Conservation (phyloP, 176 grass and related monocot species). For the Rhynchospora breviuscula region DNA sequence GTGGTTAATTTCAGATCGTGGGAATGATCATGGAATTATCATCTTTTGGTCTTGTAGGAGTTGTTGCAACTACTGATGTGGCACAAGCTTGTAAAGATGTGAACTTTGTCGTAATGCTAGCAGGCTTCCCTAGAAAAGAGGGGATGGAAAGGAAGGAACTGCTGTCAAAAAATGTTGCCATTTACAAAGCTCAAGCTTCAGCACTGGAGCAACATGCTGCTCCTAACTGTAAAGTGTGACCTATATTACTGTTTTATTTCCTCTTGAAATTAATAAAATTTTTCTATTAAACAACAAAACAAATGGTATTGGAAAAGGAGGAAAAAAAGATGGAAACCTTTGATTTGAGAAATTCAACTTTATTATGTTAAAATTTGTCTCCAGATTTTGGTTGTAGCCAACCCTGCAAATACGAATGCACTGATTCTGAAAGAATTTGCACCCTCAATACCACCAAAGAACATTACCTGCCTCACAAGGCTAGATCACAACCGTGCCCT, state of each 20-base stretch:
- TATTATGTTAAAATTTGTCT: not conserved
- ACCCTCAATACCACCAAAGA: constrained; percentile 50
- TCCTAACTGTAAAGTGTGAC: constrained; percentile 66
- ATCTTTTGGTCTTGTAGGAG: constrained; percentile 33
- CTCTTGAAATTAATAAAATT: not conserved
- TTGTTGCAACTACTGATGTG: constrained; percentile 50
- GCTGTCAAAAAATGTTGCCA: constrained; percentile 54
- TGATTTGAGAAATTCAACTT: not conserved
- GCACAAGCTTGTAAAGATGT: constrained; percentile 50
- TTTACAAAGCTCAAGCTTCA: constrained; percentile 59
- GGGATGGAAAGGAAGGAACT: constrained; percentile 79
- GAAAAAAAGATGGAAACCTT: not conserved
- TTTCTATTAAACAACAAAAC: not conserved
- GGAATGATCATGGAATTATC: not conserved
- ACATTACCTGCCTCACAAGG: constrained; percentile 80
- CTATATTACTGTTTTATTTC: not conserved
- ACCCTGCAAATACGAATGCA: constrained; percentile 82
- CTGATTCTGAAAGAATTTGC: constrained; percentile 62
- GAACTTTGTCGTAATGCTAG: constrained; percentile 57
- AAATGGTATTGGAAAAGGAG: not conserved
- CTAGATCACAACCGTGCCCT: constrained; percentile 83
- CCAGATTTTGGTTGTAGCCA: constrained; percentile 75
- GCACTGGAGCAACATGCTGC: constrained; percentile 57
- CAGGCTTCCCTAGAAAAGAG: constrained; percentile 45
- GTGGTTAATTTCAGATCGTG: not conserved